phyloP scores from a whole-genome alignment of 352 stramenopile genomes.

The Phytophthora macrochlamydospora region DNA sequence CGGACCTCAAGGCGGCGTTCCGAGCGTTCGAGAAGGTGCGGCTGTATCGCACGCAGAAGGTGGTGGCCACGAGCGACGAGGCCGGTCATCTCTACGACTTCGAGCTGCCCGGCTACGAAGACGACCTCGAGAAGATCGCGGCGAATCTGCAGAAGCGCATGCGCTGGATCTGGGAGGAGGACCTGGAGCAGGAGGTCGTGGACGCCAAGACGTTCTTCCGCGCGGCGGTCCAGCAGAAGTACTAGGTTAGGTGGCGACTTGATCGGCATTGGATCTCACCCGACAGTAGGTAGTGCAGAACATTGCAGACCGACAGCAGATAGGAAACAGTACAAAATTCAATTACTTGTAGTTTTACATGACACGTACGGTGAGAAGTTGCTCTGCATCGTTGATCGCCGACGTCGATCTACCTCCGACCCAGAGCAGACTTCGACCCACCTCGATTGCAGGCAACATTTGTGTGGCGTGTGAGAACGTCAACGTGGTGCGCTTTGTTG shows the following conservation, averaged over 20 bases:
- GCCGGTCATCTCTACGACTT: constrained; percentile 26
- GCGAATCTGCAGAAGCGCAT: constrained; percentile 34
- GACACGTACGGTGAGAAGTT: too few species aligned
- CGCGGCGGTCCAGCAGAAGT: constrained; percentile 12
- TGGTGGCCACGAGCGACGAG: constrained; percentile 24
- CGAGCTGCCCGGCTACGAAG: constrained; percentile 13
- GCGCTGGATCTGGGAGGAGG: constrained; percentile 43
- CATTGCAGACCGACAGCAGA: too few species aligned
- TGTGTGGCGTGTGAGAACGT: too few species aligned
- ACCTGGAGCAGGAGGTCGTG: constrained; percentile 35
- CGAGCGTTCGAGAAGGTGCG: constrained; percentile 42
- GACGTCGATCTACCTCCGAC: too few species aligned
- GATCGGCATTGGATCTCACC: neutral
- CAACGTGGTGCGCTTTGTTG: too few species aligned
- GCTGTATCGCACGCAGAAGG: constrained; percentile 39
- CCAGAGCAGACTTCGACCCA: too few species aligned
- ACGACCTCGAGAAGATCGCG: constrained; percentile 32
- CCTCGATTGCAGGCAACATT: too few species aligned
- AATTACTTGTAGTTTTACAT: neutral
- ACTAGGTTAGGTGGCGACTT: neutral
- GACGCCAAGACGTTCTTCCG: constrained; percentile 32
- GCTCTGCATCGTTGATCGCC: too few species aligned
- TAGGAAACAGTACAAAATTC: too few species aligned
- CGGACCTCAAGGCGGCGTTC: constrained; percentile 32
- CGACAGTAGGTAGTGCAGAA: neutral